Conservation (phyloP, 192 early-diverging fungal genomes). For the Coemansia sp. region DNA sequence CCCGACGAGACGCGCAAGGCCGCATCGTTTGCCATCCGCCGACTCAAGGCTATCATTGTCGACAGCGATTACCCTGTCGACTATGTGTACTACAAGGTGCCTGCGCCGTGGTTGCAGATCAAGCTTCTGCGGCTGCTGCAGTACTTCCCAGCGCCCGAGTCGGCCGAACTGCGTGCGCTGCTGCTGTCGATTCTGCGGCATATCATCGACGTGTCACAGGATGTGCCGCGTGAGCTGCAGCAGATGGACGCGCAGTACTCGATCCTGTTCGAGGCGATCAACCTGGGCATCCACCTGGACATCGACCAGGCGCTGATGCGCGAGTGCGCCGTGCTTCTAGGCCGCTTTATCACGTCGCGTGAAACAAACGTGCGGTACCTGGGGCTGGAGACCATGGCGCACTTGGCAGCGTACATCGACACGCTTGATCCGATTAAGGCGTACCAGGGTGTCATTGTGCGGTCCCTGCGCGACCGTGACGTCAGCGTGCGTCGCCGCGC, state of each 20-base stretch:
- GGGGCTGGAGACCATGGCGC: constrained; percentile 96
- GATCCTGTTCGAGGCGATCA: constrained; percentile 96
- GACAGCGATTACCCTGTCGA: constrained; percentile 80
- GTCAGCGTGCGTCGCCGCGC: constrained; percentile 95
- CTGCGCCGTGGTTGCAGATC: constrained; percentile 97
- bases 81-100: constrained; percentile 97
- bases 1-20: constrained; percentile 74
- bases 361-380: constrained; percentile 98
- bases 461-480: constrained; percentile 94
- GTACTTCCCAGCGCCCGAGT: constrained; percentile 89
- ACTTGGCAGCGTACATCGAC: constrained; percentile 81
- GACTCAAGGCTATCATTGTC: constrained; percentile 83
- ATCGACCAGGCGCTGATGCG: constrained; percentile 81
- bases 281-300: constrained; percentile 91
- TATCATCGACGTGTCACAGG: constrained; percentile 83
- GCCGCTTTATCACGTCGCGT: constrained; percentile 87
- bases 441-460: constrained; percentile 85
- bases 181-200: constrained; percentile 76
- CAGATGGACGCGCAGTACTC: constrained; percentile 99
- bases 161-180: constrained; percentile 55
- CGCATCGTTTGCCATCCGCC: constrained; percentile 73
- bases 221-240: constrained; percentile 92
- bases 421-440: constrained; percentile 79
- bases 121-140: constrained; percentile 93
- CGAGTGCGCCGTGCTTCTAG: constrained; percentile 81